Evolutionary conservation across 345 rosid genomes (phyloP).

Genomic region (Gossypium australe): DNA sequence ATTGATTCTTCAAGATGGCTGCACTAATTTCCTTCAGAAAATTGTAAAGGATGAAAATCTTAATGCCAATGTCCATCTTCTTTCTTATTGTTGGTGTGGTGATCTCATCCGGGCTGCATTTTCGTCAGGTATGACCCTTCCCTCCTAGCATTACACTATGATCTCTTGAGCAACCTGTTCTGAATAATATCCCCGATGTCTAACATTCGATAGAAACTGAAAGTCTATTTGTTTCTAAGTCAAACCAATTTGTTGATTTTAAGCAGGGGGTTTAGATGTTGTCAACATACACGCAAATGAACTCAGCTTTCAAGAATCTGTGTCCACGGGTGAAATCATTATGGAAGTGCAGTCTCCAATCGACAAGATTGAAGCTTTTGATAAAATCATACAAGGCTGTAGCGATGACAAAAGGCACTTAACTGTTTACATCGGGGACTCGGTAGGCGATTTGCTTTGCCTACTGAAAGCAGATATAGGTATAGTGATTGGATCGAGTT

Average conservation of each 20-base stretch:
- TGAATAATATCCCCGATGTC: not conserved
- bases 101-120: conserved; percentile 83
- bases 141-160: not conserved
- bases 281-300: conserved; percentile 79
- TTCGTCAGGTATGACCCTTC: conserved; percentile 46
- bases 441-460: conserved; percentile 90
- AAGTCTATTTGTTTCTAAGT: not conserved
- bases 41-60: conserved; percentile 45
- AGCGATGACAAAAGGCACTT: conserved; percentile 32
- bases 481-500: conserved; percentile 72
- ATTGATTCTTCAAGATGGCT: conserved; percentile 85
- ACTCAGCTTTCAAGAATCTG: conserved; percentile 51
- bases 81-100: conserved; percentile 95
- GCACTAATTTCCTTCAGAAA: conserved; percentile 63
- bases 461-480: conserved; percentile 90
- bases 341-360: conserved; percentile 65
- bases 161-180: not conserved
- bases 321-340: conserved; percentile 76
- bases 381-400: conserved; percentile 32
- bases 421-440: conserved; percentile 80
- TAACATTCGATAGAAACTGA: not conserved
- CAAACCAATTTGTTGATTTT: not conserved
- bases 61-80: conserved; percentile 57
- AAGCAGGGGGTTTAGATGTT: conserved; percentile 51
- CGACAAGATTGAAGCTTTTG: conserved; percentile 66